Evolutionary conservation across 164 flowering plant genomes (phyloP).

Genomic region (Umbilicus rupestris): DNA sequence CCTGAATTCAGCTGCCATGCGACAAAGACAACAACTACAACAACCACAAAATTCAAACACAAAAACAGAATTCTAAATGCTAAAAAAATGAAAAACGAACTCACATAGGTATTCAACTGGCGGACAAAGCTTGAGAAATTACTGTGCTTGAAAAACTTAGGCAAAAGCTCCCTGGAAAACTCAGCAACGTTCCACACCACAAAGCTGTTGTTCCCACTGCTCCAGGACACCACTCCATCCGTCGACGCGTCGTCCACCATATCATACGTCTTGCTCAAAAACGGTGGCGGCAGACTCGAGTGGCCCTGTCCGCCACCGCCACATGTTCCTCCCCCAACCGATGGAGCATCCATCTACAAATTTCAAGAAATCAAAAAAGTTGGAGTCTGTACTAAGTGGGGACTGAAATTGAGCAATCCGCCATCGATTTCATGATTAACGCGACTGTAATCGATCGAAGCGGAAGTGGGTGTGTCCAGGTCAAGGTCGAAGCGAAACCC

Average conservation of each 20-base stretch:
- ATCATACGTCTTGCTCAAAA: slow-evolving; percentile 77
- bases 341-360: background rate
- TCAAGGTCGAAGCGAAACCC: background rate
- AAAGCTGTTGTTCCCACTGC: slow-evolving; percentile 54
- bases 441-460: too few species aligned
- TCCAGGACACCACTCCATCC: slow-evolving; percentile 67
- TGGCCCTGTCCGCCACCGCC: background rate
- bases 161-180: slow-evolving; percentile 61
- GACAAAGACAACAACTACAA: background rate
- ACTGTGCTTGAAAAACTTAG: slow-evolving; percentile 80
- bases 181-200: slow-evolving; percentile 74
- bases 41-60: background rate
- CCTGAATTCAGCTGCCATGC: background rate
- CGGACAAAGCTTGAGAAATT: slow-evolving; percentile 88
- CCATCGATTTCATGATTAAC: background rate
- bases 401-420: background rate
- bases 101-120: slow-evolving; percentile 73
- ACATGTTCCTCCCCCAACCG: background rate
- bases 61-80: background rate
- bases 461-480: background rate
- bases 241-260: slow-evolving; percentile 76
- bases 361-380: background rate
- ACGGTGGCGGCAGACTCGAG: slow-evolving; percentile 47
- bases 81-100: slow-evolving; percentile 11
- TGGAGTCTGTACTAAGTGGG: background rate